Evolutionary conservation across 331 rosid genomes (phyloP).

Genomic region (Spiraea crenata): DNA sequence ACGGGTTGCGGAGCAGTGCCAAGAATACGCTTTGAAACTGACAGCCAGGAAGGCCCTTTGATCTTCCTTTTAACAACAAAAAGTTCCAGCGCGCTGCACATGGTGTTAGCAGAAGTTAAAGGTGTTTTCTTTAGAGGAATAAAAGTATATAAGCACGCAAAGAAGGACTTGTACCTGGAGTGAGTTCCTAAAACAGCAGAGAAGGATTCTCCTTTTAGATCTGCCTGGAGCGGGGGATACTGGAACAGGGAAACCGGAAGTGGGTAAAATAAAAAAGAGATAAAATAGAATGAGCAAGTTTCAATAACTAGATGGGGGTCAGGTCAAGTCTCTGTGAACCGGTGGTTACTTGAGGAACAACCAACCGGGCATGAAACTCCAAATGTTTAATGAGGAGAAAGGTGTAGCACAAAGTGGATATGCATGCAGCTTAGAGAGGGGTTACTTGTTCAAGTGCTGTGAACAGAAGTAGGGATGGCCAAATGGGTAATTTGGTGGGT

Average conservation of each 20-base stretch:
- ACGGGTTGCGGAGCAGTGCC: conserved; percentile 66
- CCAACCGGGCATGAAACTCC: too few species aligned
- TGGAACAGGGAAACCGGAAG: conserved; percentile 31
- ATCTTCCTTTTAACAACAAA: conserved; percentile 82
- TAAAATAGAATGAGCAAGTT: not conserved
- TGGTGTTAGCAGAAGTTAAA: conserved; percentile 18
- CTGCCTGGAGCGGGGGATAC: conserved; percentile 75
- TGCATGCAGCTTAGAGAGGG: too few species aligned
- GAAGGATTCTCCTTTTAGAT: conserved; percentile 71
- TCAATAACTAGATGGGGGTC: too few species aligned
- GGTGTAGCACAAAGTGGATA: too few species aligned
- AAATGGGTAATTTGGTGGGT: too few species aligned
- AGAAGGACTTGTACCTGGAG: conserved; percentile 50
- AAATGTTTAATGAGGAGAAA: too few species aligned
- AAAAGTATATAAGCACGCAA: not conserved
- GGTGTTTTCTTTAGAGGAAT: conserved; percentile 1
- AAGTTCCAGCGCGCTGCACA: conserved; percentile 86
- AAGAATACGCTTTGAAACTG: conserved; percentile 46
- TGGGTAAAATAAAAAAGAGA: conserved; percentile 4
- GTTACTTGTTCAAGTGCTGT: too few species aligned
- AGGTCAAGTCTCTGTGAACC: too few species aligned
- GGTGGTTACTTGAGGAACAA: too few species aligned
- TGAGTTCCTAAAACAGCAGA: conserved; percentile 74
- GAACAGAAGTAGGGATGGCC: too few species aligned
- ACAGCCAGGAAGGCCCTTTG: conserved; percentile 89